Evolutionary conservation across 495 filamentous ascomycete genomes (phyloP), one percentile per base, ranked within the genome.

Genomic region (Talaromyces liani): DNA sequence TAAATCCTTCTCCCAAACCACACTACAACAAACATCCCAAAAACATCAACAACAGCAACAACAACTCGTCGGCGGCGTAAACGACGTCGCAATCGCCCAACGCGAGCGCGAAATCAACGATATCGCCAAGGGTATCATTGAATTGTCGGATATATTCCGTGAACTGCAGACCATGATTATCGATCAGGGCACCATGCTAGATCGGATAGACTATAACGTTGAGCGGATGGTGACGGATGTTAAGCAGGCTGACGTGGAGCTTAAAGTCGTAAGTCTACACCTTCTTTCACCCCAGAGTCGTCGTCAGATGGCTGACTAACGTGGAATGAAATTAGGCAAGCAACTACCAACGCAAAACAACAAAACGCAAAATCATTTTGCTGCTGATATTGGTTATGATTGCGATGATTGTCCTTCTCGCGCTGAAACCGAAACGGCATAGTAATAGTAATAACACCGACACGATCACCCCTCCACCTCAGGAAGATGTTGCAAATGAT

Each of bases 141-240:
- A 98, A 67, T 81, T 98, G 2, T 88, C 92, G 1, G 92, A 96
- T 71, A 92, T 98, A 47, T 98, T 98, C 80, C 91, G 93, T 54
- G 95, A 98, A 65, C 76, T 98, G 20, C 95, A 98, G 70, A 85
- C 81, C 22, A 97, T 98, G 92, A 88, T 98, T 62, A 98, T 98
- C 64, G 94, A 98, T 73, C 94, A 98, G 75, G 94, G 94, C 12
- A 97, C 91, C 29, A 92, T 98, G 89, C 84, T 98, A 24, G 94
- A 98, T 76, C 84, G 94, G 39, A 97, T 98, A 69, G 94, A 98
- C 71, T 98, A 97, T 77, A 98, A 98, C 72, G 89, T 98, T 39
- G 94, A 98, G 77, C 81, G 84, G 63, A 97, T 97, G 92, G 86
- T 84, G 12, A 85, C 84, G 25, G 89, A 97, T 69, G 91, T 98